Evolutionary conservation across 2,329 filamentous ascomycete genomes (phyloP), one percentile per base, ranked within the genome.

Genomic region (Cyclaneusma minus): DNA sequence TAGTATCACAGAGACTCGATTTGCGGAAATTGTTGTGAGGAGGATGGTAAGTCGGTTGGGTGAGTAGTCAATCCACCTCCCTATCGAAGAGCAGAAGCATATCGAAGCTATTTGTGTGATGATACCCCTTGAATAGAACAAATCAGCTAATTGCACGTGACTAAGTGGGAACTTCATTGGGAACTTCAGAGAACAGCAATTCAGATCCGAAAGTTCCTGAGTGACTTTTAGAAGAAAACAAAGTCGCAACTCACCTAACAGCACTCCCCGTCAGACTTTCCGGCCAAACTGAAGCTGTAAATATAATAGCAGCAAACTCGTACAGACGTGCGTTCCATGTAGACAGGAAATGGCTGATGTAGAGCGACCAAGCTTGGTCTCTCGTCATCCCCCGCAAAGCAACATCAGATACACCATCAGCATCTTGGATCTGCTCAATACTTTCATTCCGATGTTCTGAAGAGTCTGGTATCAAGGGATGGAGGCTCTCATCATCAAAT

Each of bases 291-390:
- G 51, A 56, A 4, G 69, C 62, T 0, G 68, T 64, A 23, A 76
- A 57, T 3, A 68, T 38, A 7, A 68, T 55, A 9, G 59, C 57
- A n/a, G 58, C 62, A 31, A 67, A 67, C 39, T 67, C 62, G 33
- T 64, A 69, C 25, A 57, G 55, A 23, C 65, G 55, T 5, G 61
- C 58, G 41, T 68, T 69, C 63, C 62, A 68, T 20, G 62, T 62
- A 10, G 64, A 68, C 4, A 68, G 49, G 27, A 60, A 56, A 41
- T 69, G 63, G 12, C 60, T 66, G 12, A 57, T 41, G 33, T 67
- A 69, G 5, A 67, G 40, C 29, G 49, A 49, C 19, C 40, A 38
- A 5, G 51, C 50, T 27, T 55, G 51, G 5, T 45, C 34, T 34
- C 38, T 43, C 9, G 41, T 49, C 33, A 54, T 44, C 9, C 37